Percentiles rank a stretch among this genome's conserved stretches.
Evolutionary conservation across 2,329 filamentous ascomycete species (phyloP).

Genomic region (Xylaria sp.): DNA sequence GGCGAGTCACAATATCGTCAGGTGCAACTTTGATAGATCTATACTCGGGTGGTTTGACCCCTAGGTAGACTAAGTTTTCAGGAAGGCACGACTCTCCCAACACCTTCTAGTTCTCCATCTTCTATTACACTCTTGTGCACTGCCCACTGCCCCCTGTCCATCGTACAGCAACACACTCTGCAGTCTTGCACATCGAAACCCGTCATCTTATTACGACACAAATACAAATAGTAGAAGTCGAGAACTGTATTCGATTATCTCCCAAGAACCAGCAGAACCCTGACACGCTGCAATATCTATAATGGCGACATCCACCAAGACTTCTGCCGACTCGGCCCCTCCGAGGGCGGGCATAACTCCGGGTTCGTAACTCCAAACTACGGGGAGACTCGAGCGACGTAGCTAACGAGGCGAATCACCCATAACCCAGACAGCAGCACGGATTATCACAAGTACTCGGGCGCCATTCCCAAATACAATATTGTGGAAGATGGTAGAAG

Average conservation of each 20-base stretch:
- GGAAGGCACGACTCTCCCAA: background rate
- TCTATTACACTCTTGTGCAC: too few species aligned
- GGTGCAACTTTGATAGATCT: too few species aligned
- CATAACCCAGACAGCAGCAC: slow-evolving; percentile 5
- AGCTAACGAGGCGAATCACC: background rate
- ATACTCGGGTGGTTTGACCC: too few species aligned
- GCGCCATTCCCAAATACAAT: slow-evolving; percentile 6
- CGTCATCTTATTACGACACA: background rate
- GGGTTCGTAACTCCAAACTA: background rate
- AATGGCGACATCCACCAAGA: background rate
- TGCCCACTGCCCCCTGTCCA: background rate
- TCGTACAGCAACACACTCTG: background rate
- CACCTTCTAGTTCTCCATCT: background rate
- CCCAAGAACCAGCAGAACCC: background rate
- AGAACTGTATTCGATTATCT: too few species aligned
- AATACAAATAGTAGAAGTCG: background rate
- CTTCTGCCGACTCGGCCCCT: background rate
- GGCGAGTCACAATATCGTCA: too few species aligned
- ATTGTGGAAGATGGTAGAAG: background rate
- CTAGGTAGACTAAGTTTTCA: background rate
- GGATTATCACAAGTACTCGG: background rate
- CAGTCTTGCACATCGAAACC: background rate
- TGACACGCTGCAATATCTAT: background rate
- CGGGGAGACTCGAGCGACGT: background rate
- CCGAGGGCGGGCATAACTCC: background rate